Evolutionary conservation across 495 filamentous ascomycete species (phyloP), one percentile per base, ranked within the genome.

Genomic region (Aspergillus panamensis): DNA sequence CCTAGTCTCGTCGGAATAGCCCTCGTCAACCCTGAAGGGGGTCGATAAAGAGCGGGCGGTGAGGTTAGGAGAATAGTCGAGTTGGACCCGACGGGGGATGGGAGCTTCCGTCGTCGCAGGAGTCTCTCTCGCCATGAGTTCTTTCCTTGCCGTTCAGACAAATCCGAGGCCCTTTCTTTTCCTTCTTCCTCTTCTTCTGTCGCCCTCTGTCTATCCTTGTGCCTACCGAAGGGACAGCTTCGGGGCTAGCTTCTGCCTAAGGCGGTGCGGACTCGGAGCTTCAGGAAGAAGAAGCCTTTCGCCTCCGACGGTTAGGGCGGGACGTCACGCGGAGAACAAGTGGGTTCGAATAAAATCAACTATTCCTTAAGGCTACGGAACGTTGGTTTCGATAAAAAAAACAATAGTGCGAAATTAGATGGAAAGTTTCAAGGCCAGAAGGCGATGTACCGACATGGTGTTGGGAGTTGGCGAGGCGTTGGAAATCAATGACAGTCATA

Each of bases 1-100:
- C 58, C 76, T 69, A 12, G 84, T 83, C 31, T 87, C 84, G 62
- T 86, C 84, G 17, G 84, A 83, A 63, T 85, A 87, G 37, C 84
- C 84, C 71, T 87, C 84, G 66, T 87, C 84, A 35, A 84, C 68
- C 62, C 75, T 82, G 65, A 78, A 82, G 20, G 80, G 72, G 8
- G 74, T 64, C 3, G 73, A 69, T n/a, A 77, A 60, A 14, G 74
- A 74, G 19, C 69, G 62, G 51, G 66, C 51, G 42, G 71, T 51
- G 56, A 69, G 70, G 3, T 61, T 61, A 54, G 72, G 19, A 10
- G 62, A 32, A 45, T 57, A 57, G 30, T 68, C 59, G 25, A 70
- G 62, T 49, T 47, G 65, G 42, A 69, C 52, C 31, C 58, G 57
- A 51, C 64, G 63, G 45, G 57, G 61, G 37, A 48, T 56, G 48